A percentile compares a stretch with the other conserved stretches of the same genome.
Conservation (phyloP, 805 yeast genomes). For the Kurtzmaniella cleridarum region DNA sequence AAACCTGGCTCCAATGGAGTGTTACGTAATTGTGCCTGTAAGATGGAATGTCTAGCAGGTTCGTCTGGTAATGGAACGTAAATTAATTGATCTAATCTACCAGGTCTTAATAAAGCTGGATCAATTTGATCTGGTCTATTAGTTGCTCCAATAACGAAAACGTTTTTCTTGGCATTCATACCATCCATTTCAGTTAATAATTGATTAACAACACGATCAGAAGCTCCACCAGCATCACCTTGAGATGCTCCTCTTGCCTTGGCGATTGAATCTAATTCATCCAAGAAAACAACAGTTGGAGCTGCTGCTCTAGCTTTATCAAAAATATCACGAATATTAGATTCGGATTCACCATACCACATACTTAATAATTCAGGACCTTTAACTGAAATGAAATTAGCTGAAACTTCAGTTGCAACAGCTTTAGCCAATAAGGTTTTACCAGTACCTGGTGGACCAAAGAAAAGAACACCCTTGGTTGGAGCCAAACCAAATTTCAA, state of each 20-base stretch:
- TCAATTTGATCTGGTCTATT: constrained; percentile 99
- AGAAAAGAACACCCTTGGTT: constrained; percentile 95
- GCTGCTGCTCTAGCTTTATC: constrained; percentile 99
- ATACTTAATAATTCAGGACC: constrained; percentile 95
- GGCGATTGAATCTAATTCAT: constrained; percentile 96
- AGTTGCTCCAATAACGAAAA: constrained; percentile 98
- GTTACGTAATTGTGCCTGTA: constrained; percentile 94
- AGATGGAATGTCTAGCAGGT: constrained; percentile 85
- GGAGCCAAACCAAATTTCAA: constrained; percentile 98
- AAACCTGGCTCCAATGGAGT: constrained; percentile 98
- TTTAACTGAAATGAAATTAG: constrained; percentile 94
- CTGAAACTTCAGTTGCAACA: constrained; percentile 98
- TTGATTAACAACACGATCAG: constrained; percentile 94
- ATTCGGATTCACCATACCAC: constrained; percentile 99
- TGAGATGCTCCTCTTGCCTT: constrained; percentile 83
- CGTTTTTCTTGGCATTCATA: constrained; percentile 99
- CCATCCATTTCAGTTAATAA: constrained; percentile 98
- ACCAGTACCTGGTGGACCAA: constrained; percentile 99
- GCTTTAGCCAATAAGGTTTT: constrained; percentile 97
- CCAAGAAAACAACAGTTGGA: constrained; percentile 97
- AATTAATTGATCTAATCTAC: constrained; percentile 96
- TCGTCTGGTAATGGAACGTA: constrained; percentile 99
- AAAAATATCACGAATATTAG: constrained; percentile 94
- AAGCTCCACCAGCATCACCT: constrained; percentile 96
- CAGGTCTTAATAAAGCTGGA: constrained; percentile 97